phyloP scores from a whole-genome alignment of 352 stramenopile genomes.

The Phytophthora capsici region DNA sequence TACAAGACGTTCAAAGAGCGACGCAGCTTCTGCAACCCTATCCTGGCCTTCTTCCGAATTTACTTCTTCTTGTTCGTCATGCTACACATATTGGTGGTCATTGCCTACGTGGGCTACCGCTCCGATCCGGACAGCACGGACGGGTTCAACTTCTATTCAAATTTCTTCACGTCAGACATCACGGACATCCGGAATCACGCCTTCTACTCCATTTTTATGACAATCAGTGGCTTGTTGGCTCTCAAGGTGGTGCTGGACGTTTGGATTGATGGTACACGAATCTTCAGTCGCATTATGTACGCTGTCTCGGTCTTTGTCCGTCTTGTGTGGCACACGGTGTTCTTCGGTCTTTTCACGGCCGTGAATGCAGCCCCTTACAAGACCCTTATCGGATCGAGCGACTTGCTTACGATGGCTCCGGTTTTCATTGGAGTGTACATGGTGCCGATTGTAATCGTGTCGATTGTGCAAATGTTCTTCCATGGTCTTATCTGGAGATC shows the following conservation, averaged over 20 bases:
- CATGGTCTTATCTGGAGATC: conserved; percentile 60
- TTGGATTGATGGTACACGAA: conserved; percentile 79
- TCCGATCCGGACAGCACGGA: conserved; percentile 58
- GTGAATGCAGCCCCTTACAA: conserved; percentile 79
- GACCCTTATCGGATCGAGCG: conserved; percentile 55
- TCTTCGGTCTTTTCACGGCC: conserved; percentile 77
- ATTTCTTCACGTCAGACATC: conserved; percentile 74
- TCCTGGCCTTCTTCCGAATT: conserved; percentile 87
- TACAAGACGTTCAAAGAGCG: conserved; percentile 90
- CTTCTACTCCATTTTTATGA: conserved; percentile 79
- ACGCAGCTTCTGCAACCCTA: conserved; percentile 80
- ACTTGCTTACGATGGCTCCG: conserved; percentile 70
- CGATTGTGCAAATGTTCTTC: conserved; percentile 76
- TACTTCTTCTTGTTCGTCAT: conserved; percentile 89
- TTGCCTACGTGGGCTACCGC: conserved; percentile 83
- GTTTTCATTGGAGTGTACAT: conserved; percentile 65
- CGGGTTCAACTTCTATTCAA: conserved; percentile 75
- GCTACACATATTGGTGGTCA: conserved; percentile 78
- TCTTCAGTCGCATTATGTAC: conserved; percentile 70
- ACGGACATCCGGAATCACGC: conserved; percentile 75
- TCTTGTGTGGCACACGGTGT: conserved; percentile 83
- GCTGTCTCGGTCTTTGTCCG: conserved; percentile 69
- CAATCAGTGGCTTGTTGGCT: conserved; percentile 62
- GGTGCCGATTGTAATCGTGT: conserved; percentile 59
- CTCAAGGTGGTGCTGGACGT: conserved; percentile 84